Base-by-base conservation (phyloP, 345 rosid genomes). In the Citrus maxima region DNA sequence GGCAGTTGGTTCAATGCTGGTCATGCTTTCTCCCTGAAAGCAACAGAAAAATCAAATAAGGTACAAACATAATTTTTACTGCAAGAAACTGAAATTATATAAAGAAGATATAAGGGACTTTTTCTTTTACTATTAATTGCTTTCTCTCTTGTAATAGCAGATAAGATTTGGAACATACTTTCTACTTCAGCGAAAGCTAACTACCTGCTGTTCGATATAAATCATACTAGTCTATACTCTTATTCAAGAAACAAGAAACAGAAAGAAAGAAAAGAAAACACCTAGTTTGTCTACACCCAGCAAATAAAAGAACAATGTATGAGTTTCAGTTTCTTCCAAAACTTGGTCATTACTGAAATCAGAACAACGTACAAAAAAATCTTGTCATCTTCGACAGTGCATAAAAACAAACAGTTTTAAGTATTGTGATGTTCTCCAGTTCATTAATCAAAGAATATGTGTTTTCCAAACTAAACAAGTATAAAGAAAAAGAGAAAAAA, bases 1-100 rank as follows among this genome's bases (percentile, higher is more conserved):
- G 24, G 87, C 93, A 14, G 90, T 88, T 54, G 99, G 98, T 87
- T 94, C 97, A 80, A 96, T 90, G 86, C 93, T 92, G 65, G 99
- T 93, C 97, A 92, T 86, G 72, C 91, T 95, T 80, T 91, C 94
- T 72, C 95, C 97, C 99, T 96, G 84, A 62, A 9, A 78, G 72
- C 69, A 63, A 79, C 21, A 10, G 64, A 73, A 66, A 56, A 9
- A 63, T 59, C 25, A 73, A 28, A 63, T 38, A 81, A 71, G 68
- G 70, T 38, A 24, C 67, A 35, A 51, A 49, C 42, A 67, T 62
- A 77, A 25, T 32, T 63, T 62, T 64, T 6, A 10, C 18, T 30
- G 18, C 32, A 30, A 30, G 67, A 64, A 64, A 64, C 10, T 64
- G 67, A 64, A 64, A 32, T 16, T 64, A 38, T 14, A 28, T 28